Base-by-base conservation (phyloP, 2,329 filamentous ascomycete species). In the Xylaria sp. region DNA sequence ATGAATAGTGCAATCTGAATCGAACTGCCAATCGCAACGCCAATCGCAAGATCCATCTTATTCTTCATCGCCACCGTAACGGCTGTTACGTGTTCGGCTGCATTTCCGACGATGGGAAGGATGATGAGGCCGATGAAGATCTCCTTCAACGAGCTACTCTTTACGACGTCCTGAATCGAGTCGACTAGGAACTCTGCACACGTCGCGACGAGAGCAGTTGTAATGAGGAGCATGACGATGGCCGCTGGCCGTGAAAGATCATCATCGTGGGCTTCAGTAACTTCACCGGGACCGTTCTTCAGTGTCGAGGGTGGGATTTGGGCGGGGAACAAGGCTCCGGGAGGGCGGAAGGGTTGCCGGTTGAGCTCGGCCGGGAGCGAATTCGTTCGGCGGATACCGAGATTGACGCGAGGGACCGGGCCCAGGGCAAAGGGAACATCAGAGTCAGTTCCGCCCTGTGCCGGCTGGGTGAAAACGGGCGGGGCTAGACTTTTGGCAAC, bases 31-130 rank as follows among this genome's bases (percentile, higher is more conserved):
- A 91, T 83, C 4, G 88, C 87, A 19, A 91, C 88, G 65, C 87
- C 88, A 55, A 91, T 90, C 1, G 89, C 88, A 35, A 91, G 77
- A 73, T 91, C 88, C 87, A 91, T 90, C 78, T 91, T 90, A 76
- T 91, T 90, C 78, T 90, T 90, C 75, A 86, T 84, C 0, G 88
- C 89, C 7, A 90, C 88, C 5, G 85, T 87, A 21, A 91, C 83
- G 3, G 89, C 87, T 3, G 89, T 91, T 11, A 90, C 86, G 73
- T 91, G 88, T 75, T 91, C 89, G 0, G 88, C 88, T 0, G 89
- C 88, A 67, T 91, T 91, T 54, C 89, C 89, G 13, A 91, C 88
- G 58, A 91, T 89, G 8, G 89, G 89, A 1, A 91, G 79, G 62
- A 91, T 85, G 67, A 91, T 90, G 13, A 91, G 80, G 65, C 89